phyloP scores from a whole-genome alignment of 306 rosid species.

The Quercus dentata region DNA sequence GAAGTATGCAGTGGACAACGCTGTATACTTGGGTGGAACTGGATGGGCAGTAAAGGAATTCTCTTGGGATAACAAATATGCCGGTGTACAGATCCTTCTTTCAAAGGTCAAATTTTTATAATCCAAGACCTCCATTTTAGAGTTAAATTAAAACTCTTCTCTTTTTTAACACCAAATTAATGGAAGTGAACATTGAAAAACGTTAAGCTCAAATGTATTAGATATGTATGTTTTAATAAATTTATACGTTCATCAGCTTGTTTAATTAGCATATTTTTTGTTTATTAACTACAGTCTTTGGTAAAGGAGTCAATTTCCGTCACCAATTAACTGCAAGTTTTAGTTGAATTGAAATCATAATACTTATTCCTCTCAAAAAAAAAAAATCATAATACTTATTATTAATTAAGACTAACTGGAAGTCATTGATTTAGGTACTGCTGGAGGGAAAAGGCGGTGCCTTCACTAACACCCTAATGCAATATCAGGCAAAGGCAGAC shows the following conservation, averaged over 20 bases:
- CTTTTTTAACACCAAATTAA: not conserved
- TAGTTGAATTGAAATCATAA: not conserved
- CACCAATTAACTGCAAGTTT: not conserved
- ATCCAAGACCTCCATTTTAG: not conserved
- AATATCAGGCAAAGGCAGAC: constrained; percentile 85
- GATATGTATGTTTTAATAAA: too few relatives aligned
- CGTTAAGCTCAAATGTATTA: too few relatives aligned
- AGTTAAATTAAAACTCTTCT: not conserved
- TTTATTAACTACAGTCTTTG: not conserved
- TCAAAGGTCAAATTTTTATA: constrained; percentile 45
- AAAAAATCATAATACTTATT: not conserved
- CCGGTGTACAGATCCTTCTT: constrained; percentile 76
- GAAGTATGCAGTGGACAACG: constrained; percentile 71
- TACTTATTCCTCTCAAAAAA: not conserved
- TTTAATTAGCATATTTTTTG: too few relatives aligned
- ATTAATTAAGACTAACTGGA: not conserved
- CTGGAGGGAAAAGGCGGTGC: constrained; percentile 65
- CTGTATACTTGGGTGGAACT: constrained; percentile 76
- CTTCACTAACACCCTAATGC: constrained; percentile 57
- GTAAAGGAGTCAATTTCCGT: not conserved
- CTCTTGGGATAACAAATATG: constrained; percentile 95
- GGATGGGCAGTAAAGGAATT: constrained; percentile 84
- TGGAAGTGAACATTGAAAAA: not conserved
- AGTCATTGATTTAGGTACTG: constrained; percentile 38
- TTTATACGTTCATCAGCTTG: too few relatives aligned